These are phyloP conservation scores for Acacia pycnantha DNA, from an alignment of 331 rosid genomes.

Conservation along the genomic window DNA sequence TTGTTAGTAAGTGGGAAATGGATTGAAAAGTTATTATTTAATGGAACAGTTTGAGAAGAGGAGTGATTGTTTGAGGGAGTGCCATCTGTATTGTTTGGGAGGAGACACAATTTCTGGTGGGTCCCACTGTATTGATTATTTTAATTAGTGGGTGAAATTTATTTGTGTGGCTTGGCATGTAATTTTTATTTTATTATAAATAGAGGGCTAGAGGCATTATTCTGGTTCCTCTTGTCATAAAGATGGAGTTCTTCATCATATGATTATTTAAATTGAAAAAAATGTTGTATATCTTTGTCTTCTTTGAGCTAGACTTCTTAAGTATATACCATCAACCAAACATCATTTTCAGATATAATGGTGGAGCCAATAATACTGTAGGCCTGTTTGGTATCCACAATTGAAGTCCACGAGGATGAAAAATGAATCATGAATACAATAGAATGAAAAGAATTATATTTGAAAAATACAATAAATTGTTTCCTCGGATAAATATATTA, in stretches of 20 bases:
- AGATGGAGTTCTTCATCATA: no score
- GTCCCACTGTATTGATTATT: slow-evolving; percentile 27
- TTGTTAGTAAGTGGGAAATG: not conserved
- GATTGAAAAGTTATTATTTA: not conserved
- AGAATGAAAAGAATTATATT: not conserved
- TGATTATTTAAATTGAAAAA: not conserved
- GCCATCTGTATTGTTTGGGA: slow-evolving; percentile 21
- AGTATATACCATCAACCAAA: not conserved
- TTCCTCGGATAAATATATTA: not conserved
- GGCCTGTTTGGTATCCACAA: not conserved
- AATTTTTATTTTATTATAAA: slow-evolving; percentile 31
- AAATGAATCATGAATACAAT: not conserved
- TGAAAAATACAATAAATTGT: not conserved
- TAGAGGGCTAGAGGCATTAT: slow-evolving; percentile 23
- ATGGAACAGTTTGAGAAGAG: slow-evolving; percentile 13
- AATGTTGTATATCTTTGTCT: not conserved
- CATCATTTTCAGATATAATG: not conserved
- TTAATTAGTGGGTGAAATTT: slow-evolving; percentile 23
- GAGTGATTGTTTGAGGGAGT: slow-evolving; percentile 5
- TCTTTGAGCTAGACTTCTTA: not conserved
- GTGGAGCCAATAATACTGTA: not conserved
- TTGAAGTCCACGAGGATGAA: not conserved
- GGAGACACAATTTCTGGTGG: slow-evolving; percentile 20
- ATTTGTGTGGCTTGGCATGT: slow-evolving; percentile 43
- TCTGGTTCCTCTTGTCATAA: no score